Percentiles rank a stretch among this genome's conserved stretches.
These are phyloP conservation scores for Tinospora cordifolia DNA, from an alignment of 164 flowering plant species.

Conservation along the genomic window DNA sequence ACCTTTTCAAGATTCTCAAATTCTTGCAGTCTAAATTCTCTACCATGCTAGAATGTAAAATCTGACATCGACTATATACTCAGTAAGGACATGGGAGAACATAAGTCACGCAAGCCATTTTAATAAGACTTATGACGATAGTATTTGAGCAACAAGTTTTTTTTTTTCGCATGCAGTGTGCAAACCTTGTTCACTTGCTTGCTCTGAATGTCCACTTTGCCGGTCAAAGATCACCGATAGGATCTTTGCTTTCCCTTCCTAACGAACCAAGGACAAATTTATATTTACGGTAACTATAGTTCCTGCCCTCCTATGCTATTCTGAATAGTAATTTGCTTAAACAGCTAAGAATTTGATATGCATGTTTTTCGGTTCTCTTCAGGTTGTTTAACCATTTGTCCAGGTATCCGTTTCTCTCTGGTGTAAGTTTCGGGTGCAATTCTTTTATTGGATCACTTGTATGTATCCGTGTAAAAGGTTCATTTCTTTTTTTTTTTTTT, in stretches of 20 bases:
- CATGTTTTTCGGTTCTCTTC: slow-evolving; percentile 14
- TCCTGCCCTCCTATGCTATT: not conserved
- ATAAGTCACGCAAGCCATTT: not conserved
- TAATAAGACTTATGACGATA: not conserved
- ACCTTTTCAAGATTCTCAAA: no score
- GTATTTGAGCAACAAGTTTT: not conserved
- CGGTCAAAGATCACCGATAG: slow-evolving; percentile 83
- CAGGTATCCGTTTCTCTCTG: slow-evolving; percentile 24
- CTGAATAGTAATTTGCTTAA: not conserved
- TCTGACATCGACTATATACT: no score
- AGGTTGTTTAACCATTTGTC: slow-evolving; percentile 24
- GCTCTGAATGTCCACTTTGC: slow-evolving; percentile 93
- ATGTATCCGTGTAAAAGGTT: slow-evolving; percentile 34
- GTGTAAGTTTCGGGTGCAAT: slow-evolving; percentile 34
- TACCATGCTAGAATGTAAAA: no score
- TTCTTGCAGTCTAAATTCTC: no score
- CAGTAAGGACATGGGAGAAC: no score
- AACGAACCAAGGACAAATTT: slow-evolving; percentile 12
- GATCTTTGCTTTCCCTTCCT: slow-evolving; percentile 81
- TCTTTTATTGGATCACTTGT: slow-evolving; percentile 66
- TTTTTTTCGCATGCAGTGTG: slow-evolving; percentile 61
- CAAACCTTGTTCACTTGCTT: slow-evolving; percentile 89
- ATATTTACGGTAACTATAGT: not conserved
- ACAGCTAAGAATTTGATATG: not conserved
- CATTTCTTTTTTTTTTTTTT: not conserved